Evolutionary conservation across 2,329 filamentous ascomycete genomes (phyloP).

Genomic region (Calonectria fujianensis): DNA sequence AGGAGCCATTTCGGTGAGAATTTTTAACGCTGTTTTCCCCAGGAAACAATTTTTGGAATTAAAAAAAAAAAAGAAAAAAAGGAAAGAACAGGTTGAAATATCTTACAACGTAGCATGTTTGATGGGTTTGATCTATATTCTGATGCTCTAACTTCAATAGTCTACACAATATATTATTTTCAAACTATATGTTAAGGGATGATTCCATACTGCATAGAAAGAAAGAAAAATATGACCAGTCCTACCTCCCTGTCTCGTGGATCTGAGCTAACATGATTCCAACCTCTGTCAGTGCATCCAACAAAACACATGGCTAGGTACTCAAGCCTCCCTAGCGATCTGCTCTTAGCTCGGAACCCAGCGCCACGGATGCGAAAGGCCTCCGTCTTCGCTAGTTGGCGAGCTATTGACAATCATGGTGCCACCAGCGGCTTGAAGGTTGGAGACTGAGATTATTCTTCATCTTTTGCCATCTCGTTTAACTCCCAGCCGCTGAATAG

Average conservation of each 20-base stretch:
- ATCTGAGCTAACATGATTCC: neutral
- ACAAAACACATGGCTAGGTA: neutral
- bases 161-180: neutral
- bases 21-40: neutral
- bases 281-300: neutral
- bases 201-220: neutral
- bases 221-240: neutral
- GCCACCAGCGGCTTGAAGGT: slow-evolving; percentile 16
- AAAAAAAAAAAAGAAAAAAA: neutral
- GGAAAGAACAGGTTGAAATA: neutral
- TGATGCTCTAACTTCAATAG: neutral
- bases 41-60: neutral
- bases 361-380: slow-evolving; percentile 12
- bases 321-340: slow-evolving; percentile 20
- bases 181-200: neutral
- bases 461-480: slow-evolving; percentile 21
- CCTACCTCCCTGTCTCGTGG: neutral
- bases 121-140: neutral
- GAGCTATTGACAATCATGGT: slow-evolving; percentile 29
- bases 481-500: neutral
- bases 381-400: slow-evolving; percentile 7
- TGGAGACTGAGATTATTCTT: slow-evolving; percentile 6
- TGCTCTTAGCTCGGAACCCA: slow-evolving; percentile 29
- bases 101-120: neutral
- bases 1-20: neutral